Evolutionary conservation across 2,329 filamentous ascomycete genomes (phyloP).

Genomic region (Cercospora sp.): DNA sequence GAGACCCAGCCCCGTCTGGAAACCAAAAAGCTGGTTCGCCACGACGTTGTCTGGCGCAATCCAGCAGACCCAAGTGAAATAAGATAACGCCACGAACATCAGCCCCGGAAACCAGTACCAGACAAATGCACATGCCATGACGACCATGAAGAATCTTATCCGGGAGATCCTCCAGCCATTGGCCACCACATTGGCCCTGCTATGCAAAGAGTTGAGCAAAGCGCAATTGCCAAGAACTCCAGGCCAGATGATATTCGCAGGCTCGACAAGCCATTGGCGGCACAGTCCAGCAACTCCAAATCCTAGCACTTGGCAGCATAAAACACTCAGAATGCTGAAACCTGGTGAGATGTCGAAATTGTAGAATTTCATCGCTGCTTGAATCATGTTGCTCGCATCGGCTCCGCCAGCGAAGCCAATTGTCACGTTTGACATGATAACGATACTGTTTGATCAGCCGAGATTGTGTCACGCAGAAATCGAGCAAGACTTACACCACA

Average conservation of each 20-base stretch:
- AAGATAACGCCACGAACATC: conserved; percentile 79
- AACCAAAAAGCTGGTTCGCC: conserved; percentile 70
- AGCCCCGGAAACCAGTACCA: conserved; percentile 79
- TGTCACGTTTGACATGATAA: conserved; percentile 45
- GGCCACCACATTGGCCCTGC: conserved; percentile 74
- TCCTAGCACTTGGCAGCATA: conserved; percentile 83
- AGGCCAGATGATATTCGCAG: conserved; percentile 89
- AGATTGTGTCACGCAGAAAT: not conserved
- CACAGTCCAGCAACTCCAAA: conserved; percentile 84
- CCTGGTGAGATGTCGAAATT: conserved; percentile 73
- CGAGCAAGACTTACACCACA: conserved; percentile 26
- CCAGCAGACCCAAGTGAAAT: conserved; percentile 89
- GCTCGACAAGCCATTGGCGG: conserved; percentile 76
- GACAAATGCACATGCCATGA: conserved; percentile 68
- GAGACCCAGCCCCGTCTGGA: conserved; percentile 82
- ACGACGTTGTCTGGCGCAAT: conserved; percentile 85
- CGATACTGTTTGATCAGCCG: conserved; percentile 32
- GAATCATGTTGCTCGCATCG: conserved; percentile 58
- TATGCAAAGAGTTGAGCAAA: conserved; percentile 82
- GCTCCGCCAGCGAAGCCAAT: conserved; percentile 61
- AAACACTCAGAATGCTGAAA: conserved; percentile 78
- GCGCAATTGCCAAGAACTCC: conserved; percentile 83
- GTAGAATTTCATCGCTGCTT: conserved; percentile 88
- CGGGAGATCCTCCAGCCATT: conserved; percentile 66
- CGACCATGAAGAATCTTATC: conserved; percentile 78